Percentiles rank a stretch among this genome's conserved stretches.
Evolutionary conservation across 805 yeast species (phyloP).

Genomic region (Yarrowia bubula): DNA sequence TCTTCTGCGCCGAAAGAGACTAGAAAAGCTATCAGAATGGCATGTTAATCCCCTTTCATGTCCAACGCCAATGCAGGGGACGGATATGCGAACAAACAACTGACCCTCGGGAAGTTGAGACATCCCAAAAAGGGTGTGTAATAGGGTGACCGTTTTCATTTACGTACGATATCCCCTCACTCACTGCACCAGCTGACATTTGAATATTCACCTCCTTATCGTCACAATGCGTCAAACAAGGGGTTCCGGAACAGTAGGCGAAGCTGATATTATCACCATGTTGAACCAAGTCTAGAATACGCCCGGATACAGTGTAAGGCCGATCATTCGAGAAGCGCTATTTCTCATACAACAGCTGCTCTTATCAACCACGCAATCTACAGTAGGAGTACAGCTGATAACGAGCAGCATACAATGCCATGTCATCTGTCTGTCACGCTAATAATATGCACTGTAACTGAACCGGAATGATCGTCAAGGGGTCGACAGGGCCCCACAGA

Average conservation of each 20-base stretch:
- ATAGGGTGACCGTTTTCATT: not conserved
- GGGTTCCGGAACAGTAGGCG: no score
- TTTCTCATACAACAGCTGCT: no score
- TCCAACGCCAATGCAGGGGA: constrained; percentile 8
- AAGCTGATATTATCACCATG: no score
- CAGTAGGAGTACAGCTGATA: not conserved
- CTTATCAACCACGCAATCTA: not conserved
- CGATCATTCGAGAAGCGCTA: no score
- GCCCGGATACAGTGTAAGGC: no score
- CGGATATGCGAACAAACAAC: not conserved
- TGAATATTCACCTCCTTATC: not conserved
- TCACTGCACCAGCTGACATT: not conserved
- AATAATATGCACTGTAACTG: not conserved
- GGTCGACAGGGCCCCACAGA: not conserved
- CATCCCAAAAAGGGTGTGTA: not conserved
- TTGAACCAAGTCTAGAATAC: no score
- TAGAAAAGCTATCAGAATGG: not conserved
- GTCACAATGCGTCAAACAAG: no score
- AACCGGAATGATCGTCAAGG: not conserved
- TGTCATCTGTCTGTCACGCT: not conserved
- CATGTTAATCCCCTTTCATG: not conserved
- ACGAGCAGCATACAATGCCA: not conserved
- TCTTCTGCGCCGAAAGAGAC: not conserved
- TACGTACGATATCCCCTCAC: not conserved
- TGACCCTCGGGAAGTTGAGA: not conserved